phyloP scores from a whole-genome alignment of 352 stramenopile genomes.

The Phytophthora pluvialis region DNA sequence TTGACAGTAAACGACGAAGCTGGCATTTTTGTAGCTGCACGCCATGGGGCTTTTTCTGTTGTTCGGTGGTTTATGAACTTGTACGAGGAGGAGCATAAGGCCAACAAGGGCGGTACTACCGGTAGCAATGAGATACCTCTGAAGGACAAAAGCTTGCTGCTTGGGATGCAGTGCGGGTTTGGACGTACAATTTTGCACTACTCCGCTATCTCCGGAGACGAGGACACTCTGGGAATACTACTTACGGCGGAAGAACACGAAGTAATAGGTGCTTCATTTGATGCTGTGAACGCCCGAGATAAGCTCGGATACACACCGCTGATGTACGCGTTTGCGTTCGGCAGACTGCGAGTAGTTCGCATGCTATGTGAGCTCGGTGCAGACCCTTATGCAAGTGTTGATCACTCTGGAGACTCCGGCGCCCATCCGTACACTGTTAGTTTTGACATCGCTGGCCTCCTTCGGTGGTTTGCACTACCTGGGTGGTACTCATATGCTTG shows the following conservation, averaged over 20 bases:
- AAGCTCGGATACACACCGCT: slow-evolving; percentile 52
- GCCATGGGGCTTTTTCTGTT: slow-evolving; percentile 44
- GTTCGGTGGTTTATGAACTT: slow-evolving; percentile 60
- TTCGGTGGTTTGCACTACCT: slow-evolving; percentile 63
- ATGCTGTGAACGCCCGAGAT: slow-evolving; percentile 43
- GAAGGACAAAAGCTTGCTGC: background rate
- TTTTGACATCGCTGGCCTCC: slow-evolving; percentile 54
- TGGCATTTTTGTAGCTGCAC: slow-evolving; percentile 56
- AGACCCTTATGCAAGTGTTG: slow-evolving; percentile 38
- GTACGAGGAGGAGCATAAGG: slow-evolving; percentile 20
- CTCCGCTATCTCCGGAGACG: slow-evolving; percentile 49
- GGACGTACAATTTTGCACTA: slow-evolving; percentile 60
- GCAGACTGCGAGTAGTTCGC: slow-evolving; percentile 39
- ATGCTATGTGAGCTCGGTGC: slow-evolving; percentile 43
- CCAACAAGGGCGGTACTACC: background rate
- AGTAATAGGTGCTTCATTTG: background rate
- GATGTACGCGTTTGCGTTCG: slow-evolving; percentile 66
- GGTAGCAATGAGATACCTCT: background rate
- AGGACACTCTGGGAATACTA: slow-evolving; percentile 32
- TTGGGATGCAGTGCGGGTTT: slow-evolving; percentile 30
- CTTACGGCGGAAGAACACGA: slow-evolving; percentile 5
- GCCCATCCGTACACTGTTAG: slow-evolving; percentile 55
- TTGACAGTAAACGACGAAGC: slow-evolving; percentile 40
- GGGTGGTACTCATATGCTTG: slow-evolving; percentile 61
- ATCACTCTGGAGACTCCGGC: slow-evolving; percentile 51